Conservation (phyloP, 2,329 filamentous ascomycete genomes). For the Basipetospora chlamydospora region DNA sequence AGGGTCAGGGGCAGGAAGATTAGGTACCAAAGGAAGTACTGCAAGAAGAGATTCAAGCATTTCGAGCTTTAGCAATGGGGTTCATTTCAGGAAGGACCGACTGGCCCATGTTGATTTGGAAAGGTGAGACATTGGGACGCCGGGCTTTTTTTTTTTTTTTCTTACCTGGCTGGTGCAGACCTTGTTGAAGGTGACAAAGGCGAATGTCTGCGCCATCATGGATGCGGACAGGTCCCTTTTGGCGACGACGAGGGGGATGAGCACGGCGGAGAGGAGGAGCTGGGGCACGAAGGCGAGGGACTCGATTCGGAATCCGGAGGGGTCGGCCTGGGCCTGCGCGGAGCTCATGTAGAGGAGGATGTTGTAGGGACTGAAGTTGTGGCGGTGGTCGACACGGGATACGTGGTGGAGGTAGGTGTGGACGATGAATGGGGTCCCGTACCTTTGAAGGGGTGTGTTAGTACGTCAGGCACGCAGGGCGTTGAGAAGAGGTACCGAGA, state of each 20-base stretch:
- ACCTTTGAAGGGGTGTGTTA: slow-evolving; percentile 30
- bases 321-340: slow-evolving; percentile 28
- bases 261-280: slow-evolving; percentile 60
- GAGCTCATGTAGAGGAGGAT: slow-evolving; percentile 79
- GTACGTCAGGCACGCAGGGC: too few relatives aligned
- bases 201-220: slow-evolving; percentile 91
- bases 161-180: slow-evolving; percentile 89
- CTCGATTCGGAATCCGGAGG: slow-evolving; percentile 38
- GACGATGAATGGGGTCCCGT: slow-evolving; percentile 66
- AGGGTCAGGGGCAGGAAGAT: slow-evolving; percentile 87
- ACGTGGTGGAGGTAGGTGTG: slow-evolving; percentile 93
- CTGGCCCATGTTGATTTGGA: too few relatives aligned
- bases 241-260: slow-evolving; percentile 62
- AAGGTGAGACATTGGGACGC: not conserved
- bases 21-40: slow-evolving; percentile 99
- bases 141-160: not conserved
- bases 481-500: too few relatives aligned
- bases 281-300: slow-evolving; percentile 83
- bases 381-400: slow-evolving; percentile 83
- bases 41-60: too few relatives aligned
- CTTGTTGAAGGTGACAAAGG: slow-evolving; percentile 97
- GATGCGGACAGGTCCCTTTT: slow-evolving; percentile 69
- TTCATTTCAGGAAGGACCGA: not conserved
- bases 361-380: slow-evolving; percentile 98
- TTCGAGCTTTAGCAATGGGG: not conserved